These are phyloP conservation scores for Wickerhamiella azyma DNA, from an alignment of 805 yeast species.

Conservation along the genomic window DNA sequence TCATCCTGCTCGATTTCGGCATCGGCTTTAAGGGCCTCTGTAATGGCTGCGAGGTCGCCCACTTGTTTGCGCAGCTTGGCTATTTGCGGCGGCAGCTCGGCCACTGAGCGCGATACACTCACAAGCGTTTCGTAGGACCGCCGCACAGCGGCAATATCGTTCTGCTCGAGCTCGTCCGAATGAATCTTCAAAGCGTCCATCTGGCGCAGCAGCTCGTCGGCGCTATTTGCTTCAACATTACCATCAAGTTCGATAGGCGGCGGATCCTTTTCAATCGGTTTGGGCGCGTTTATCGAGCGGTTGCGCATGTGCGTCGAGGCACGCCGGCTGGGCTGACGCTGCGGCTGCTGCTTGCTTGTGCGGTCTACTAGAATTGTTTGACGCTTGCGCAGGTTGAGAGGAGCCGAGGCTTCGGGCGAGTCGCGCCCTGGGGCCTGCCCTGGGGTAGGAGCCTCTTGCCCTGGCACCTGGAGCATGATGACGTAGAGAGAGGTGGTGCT, in stretches of 20 bases:
- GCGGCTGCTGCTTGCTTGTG: background rate
- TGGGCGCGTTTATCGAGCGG: background rate
- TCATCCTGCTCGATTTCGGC: slow-evolving; percentile 31
- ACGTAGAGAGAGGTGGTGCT: too few species aligned
- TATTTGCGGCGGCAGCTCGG: slow-evolving; percentile 50
- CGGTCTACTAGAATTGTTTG: slow-evolving; percentile 6
- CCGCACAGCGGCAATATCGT: slow-evolving; percentile 21
- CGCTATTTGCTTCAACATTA: background rate
- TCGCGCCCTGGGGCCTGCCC: too few species aligned
- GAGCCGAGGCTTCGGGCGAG: background rate
- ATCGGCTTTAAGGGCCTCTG: slow-evolving; percentile 44
- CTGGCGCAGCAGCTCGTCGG: slow-evolving; percentile 13
- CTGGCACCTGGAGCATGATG: too few species aligned
- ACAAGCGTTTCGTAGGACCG: slow-evolving; percentile 24
- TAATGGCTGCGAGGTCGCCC: slow-evolving; percentile 43
- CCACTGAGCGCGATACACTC: slow-evolving; percentile 35
- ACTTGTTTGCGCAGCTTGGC: slow-evolving; percentile 47
- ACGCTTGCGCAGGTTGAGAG: slow-evolving; percentile 8
- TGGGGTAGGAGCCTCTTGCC: too few species aligned
- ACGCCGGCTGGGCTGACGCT: slow-evolving; percentile 1
- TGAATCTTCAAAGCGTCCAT: slow-evolving; percentile 15
- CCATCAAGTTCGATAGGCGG: background rate
- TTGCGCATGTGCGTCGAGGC: slow-evolving; percentile 4
- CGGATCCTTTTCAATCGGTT: background rate
- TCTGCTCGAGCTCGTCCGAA: slow-evolving; percentile 12